Percentiles rank a stretch among this genome's conserved stretches.
Evolutionary conservation across 2,329 filamentous ascomycete species (phyloP).

Genomic region (Calonectria hongkongensis): DNA sequence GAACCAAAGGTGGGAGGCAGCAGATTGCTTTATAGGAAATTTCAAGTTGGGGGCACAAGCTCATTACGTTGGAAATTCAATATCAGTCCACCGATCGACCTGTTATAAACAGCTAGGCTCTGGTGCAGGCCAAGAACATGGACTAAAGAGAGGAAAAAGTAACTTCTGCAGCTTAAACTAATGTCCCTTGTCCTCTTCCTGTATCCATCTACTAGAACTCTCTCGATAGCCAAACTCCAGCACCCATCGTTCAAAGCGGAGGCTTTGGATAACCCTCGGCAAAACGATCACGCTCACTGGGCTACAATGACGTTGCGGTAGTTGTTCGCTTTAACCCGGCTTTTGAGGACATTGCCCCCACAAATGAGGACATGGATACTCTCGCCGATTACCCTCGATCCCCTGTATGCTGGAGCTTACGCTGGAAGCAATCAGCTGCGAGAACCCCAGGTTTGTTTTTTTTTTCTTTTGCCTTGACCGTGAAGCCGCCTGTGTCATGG

Average conservation of each 20-base stretch:
- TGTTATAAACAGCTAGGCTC: not conserved
- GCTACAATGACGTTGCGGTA: not conserved
- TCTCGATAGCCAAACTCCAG: not conserved
- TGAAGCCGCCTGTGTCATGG: constrained; percentile 9
- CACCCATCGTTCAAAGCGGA: not conserved
- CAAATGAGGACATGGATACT: too few relatives aligned
- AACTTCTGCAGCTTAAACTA: not conserved
- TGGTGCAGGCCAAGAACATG: not conserved
- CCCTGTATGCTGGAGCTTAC: not conserved
- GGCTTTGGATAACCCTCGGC: not conserved
- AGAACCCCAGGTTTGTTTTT: not conserved
- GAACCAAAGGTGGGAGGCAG: not conserved
- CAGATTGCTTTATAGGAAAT: not conserved
- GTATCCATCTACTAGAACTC: not conserved
- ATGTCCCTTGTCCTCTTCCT: too few relatives aligned
- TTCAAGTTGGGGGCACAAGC: not conserved
- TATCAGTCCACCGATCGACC: not conserved
- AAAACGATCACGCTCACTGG: not conserved
- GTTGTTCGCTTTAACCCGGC: not conserved
- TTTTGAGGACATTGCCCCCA: not conserved
- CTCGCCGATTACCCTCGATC: not conserved
- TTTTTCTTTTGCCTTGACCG: constrained; percentile 13
- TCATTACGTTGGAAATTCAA: constrained; percentile 10
- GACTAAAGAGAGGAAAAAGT: too few relatives aligned
- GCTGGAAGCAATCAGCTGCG: not conserved